Evolutionary conservation across 2,329 filamentous ascomycete genomes (phyloP), one percentile per base, ranked within the genome.

Genomic region (Aspergillus viridinutans): DNA sequence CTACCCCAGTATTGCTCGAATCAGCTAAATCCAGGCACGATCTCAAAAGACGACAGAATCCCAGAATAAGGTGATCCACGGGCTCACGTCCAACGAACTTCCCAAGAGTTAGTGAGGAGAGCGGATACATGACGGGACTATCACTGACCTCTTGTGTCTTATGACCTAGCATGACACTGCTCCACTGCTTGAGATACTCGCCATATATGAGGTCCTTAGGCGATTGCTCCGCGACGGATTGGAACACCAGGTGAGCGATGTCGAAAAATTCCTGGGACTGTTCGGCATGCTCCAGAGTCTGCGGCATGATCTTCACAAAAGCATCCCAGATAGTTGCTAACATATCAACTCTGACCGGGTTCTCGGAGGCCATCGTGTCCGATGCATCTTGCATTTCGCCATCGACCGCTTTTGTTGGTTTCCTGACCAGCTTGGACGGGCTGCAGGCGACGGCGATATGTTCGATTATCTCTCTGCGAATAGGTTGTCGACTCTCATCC

Each of bases 261-360:
- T 78, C 74, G 55, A 80, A 80, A 53, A 80, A 75, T 59, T 82
- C 76, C 54, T 76, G 72, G 23, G 75, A 77, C 21, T 73, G 71
- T 17, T 67, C 56, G 45, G 73, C 69, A 59, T 72, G 70, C 8
- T 70, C 59, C 17, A 71, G 65, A n/a, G 74, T 73, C 20, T 69
- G 65, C 2, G 75, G 72, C 42, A 81, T 71, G 23, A 75, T 69
- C 26, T 71, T 63, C 26, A 72, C 68, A 55, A 81, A 67, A 4
- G 74, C 67, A 21, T 72, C 68, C 80, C 80, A 82, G 47, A 81
- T 67, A 29, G 74, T 77, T 1, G 71, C 70, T 26, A 80, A 67
- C 58, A 76, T 75, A 58, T 75, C 73, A 32, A 74, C 62, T 17
- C 69, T 66, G n/a, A 61, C 63, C 21, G 69, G 63, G 21, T 64